These are phyloP conservation scores for Domatiomyces catenatus DNA, from an alignment of 2,329 filamentous ascomycete genomes.

Conservation along the genomic window DNA sequence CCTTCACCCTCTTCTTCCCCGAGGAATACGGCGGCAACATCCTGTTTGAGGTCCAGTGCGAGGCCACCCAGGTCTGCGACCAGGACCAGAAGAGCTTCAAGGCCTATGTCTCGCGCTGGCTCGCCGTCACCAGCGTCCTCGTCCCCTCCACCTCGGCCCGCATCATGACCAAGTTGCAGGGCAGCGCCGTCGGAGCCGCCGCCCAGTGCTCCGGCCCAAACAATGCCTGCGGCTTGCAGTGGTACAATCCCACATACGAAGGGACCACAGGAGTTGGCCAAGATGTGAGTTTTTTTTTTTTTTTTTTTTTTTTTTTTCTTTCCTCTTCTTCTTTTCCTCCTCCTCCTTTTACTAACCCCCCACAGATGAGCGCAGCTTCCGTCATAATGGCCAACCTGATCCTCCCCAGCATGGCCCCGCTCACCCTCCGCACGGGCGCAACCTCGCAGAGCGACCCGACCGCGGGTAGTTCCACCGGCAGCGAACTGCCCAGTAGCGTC, in stretches of 20 bases:
- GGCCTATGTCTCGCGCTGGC: conserved; percentile 47
- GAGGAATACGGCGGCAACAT: conserved; percentile 33
- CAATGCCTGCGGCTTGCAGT: conserved; percentile 30
- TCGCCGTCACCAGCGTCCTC: conserved; percentile 41
- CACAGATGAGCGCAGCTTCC: conserved; percentile 46
- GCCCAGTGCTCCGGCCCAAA: conserved; percentile 36
- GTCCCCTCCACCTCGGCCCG: conserved; percentile 38
- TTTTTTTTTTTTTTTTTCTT: not conserved
- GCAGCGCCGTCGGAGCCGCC: conserved; percentile 40
- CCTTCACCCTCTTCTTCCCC: conserved; percentile 36
- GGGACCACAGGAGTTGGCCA: conserved; percentile 25
- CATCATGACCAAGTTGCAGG: conserved; percentile 37
- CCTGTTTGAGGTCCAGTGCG: conserved; percentile 46
- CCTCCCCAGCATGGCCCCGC: conserved; percentile 29
- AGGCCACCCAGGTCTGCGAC: conserved; percentile 39
- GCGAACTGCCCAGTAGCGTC: conserved; percentile 4
- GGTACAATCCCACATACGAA: conserved; percentile 25
- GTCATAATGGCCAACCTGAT: conserved; percentile 47
- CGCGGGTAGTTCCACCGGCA: conserved; percentile 19
- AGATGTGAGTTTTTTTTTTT: conserved; percentile 20
- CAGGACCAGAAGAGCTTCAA: conserved; percentile 51
- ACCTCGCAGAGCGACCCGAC: conserved; percentile 29
- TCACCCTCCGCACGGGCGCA: conserved; percentile 43
- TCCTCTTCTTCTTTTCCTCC: too few species aligned
- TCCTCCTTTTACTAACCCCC: conserved; percentile 1